phyloP scores from a whole-genome alignment of 2,329 filamentous ascomycete species.

The Penicillium psychrosexuale region DNA sequence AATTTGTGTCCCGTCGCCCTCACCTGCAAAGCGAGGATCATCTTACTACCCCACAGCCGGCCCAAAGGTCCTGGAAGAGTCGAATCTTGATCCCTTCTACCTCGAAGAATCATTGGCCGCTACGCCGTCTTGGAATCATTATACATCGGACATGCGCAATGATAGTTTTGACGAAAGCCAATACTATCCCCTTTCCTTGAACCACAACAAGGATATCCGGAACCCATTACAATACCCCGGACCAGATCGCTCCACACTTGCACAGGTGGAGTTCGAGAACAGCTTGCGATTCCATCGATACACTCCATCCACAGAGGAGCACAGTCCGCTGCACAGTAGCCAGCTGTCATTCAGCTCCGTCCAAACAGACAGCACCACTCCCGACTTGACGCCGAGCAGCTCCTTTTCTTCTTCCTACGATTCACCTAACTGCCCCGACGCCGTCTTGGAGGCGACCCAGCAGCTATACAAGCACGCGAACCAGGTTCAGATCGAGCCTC shows the following conservation, averaged over 20 bases:
- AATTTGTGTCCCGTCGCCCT: slow-evolving; percentile 27
- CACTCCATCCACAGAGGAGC: slow-evolving; percentile 23
- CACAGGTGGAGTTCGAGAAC: slow-evolving; percentile 33
- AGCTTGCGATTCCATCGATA: slow-evolving; percentile 29
- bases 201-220: slow-evolving; percentile 17
- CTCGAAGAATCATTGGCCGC: slow-evolving; percentile 36
- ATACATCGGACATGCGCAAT: slow-evolving; percentile 30
- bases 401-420: slow-evolving; percentile 41
- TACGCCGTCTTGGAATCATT: slow-evolving; percentile 26
- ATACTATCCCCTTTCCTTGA: slow-evolving; percentile 34
- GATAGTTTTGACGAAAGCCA: slow-evolving; percentile 30
- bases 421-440: slow-evolving; percentile 29
- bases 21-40: slow-evolving; percentile 29
- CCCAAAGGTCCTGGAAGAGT: slow-evolving; percentile 31
- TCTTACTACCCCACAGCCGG: slow-evolving; percentile 30
- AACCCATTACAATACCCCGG: slow-evolving; percentile 14
- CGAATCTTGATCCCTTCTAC: slow-evolving; percentile 40
- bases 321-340: slow-evolving; percentile 25
- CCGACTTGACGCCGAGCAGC: slow-evolving; percentile 39
- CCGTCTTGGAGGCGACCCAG: slow-evolving; percentile 27
- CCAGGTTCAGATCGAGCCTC: slow-evolving; percentile 13
- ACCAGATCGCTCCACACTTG: slow-evolving; percentile 30
- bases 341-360: slow-evolving; percentile 37
- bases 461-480: slow-evolving; percentile 28
- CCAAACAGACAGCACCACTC: slow-evolving; percentile 31